Base-by-base conservation (phyloP, 164 flowering plant genomes). In the Vitis rotundifolia region DNA sequence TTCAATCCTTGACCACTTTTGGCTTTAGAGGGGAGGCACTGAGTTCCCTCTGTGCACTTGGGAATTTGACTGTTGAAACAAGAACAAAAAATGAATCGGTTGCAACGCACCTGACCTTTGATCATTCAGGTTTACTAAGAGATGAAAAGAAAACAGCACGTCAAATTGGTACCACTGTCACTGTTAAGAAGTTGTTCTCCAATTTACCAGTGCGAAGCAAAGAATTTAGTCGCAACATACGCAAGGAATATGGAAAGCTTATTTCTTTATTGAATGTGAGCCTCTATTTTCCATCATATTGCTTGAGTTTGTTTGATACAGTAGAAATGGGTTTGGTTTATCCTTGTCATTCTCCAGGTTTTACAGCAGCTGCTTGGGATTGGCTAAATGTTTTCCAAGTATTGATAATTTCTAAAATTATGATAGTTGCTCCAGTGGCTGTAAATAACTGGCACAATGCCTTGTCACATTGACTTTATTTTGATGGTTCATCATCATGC, bases 21-120 rank as follows among this genome's bases (percentile, higher is more conserved):
- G 99, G 99, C 18, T 95, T 95, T 79, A 84, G 99, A 77, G 99
- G 99, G 56, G 99, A 95, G 84, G 99, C 99, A 16, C 71, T 95
- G 79, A 95, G 98, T 78, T 90, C 99, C 44, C 90, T 95, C 29
- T 90, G 96, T 69, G 88, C 89, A 11, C 73, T 95, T 37, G 99
- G 97, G 51, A 82, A 86, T 64, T 77, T 95, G 74, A 90, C 91
- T 1, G 86, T 95, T n/a, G 98, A 95, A 78, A 93, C 99, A 7
- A 89, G 96, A 71, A 91, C 98, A 0, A 82, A 83, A 66, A 76
- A 85, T 69, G 99, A 95, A 75, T 52, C 84, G 0, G 87, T 90
- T 65, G 99, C 94, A 0, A 88, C 98, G 1, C 99, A 83, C 75
- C 81, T 95, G 89, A 87, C 89, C 53, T 93, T 79, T 77, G 94